These are phyloP conservation scores for Zea luxurians DNA, from an alignment of 176 grass and related monocot genomes.

Conservation along the genomic window DNA sequence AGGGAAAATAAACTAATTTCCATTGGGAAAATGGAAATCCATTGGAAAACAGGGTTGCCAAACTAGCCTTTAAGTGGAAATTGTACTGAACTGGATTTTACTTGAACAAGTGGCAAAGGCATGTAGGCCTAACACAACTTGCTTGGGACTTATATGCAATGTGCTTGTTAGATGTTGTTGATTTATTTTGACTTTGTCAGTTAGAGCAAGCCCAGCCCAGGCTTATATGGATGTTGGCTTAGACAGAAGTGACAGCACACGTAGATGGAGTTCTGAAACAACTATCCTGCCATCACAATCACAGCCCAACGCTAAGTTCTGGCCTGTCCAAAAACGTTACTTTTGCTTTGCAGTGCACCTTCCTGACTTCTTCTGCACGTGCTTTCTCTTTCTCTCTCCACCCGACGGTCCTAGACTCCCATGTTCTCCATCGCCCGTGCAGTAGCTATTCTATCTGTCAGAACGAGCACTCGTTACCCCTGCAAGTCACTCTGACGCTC, in stretches of 20 bases:
- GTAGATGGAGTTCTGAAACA: neutral
- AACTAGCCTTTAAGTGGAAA: neutral
- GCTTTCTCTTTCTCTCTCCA: neutral
- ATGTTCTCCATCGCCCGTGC: neutral
- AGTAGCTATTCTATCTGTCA: too few relatives aligned
- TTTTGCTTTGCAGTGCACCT: neutral
- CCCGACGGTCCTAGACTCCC: neutral
- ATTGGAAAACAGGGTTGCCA: too few relatives aligned
- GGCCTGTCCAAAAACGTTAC: neutral
- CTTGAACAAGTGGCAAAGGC: slow-evolving; percentile 13
- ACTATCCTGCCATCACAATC: neutral
- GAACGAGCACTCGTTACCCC: too few relatives aligned
- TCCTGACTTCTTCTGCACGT: too few relatives aligned
- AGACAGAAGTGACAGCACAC: neutral
- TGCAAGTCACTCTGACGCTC: too few relatives aligned
- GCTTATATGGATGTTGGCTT: too few relatives aligned
- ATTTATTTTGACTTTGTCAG: neutral
- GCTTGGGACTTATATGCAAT: neutral
- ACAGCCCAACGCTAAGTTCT: neutral
- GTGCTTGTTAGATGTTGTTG: neutral
- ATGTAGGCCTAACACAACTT: neutral
- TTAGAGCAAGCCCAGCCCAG: neutral
- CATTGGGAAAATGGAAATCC: too few relatives aligned
- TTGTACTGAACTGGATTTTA: neutral
- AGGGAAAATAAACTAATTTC: too few relatives aligned